Base-by-base conservation (phyloP, 2,329 filamentous ascomycete genomes). In the Colletotrichum australisinense region DNA sequence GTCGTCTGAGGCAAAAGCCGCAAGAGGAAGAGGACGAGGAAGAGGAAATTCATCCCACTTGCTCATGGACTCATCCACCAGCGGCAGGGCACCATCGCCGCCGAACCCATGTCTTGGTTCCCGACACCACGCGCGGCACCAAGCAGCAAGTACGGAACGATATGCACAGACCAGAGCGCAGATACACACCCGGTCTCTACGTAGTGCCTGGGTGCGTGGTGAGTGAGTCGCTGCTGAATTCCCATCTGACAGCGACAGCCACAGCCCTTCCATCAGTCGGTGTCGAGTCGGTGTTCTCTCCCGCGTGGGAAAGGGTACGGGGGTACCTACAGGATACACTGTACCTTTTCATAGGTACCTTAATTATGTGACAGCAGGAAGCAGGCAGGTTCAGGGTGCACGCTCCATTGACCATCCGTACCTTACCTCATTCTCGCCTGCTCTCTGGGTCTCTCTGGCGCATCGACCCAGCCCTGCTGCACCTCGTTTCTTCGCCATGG, bases 31-130 rank as follows among this genome's bases (percentile, higher is more conserved):
- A 26, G 30, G 24, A 62, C 12, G 58, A 26, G 22, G 30, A 53
- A 42, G 57, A 32, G 24, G n/a, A 52, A 63, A 72, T 64, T 12
- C 66, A 69, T 72, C 66, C 66, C 70, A 69, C 69, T 72, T 53
- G 38, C 32, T 49, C 42, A 22, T 49, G 19, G 42, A 49, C 42
- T 49, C 59, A 69, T 72, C 59, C 70, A 69, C 32, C 42, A 63
- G 30, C 30, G 46, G 22, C 67, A 65, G 60, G 60, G 28, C 57
- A 64, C 59, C 35, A 32, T 69, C 67, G 67, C 66, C 66, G 59
- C 57, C 63, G 35, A 69, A 72, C 42, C 69, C 70, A 65, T 64
- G 63, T 65, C 63, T 26, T 55, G 63, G 49, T 35, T 63, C 46
- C 42, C 60, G 28, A 62, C 24, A 62, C 53, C 53, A 30, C 53